Base-by-base conservation (phyloP, 2,329 filamentous ascomycete species). In the Trichoderma pleuroti region DNA sequence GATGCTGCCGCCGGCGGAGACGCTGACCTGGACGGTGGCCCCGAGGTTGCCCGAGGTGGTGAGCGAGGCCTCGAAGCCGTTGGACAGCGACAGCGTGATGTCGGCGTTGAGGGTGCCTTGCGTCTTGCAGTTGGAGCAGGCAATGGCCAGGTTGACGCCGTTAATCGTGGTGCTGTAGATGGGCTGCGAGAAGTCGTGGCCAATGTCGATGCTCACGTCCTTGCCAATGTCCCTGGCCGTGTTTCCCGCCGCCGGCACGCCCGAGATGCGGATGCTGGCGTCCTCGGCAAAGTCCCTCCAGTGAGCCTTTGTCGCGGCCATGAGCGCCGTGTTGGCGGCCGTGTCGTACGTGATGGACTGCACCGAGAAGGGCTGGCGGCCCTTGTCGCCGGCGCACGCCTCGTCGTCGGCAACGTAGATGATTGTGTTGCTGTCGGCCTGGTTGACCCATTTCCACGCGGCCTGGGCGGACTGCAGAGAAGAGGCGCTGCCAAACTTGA, bases 381-480 rank as follows among this genome's bases (percentile, higher is more conserved):
- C 62, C 42, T 56, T 66, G 39, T 26, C 52, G 12, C 69, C 69
- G 24, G 62, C 69, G 32, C 69, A 71, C 18, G 69, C 39, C 21
- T 42, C 30, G 9, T 56, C 69, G 7, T 71, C 69, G 42, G 63
- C 63, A 9, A 71, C 36, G 56, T 71, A 71, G 56, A 71, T 65
- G 42, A 62, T 59, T 7, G 39, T 67, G 63, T 71, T 71, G 61
- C 16, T 21, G 14, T 56, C 18, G 16, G n/a, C 18, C 39, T 67
- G 54, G 63, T 67, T 56, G 69, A 71, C 63, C 69, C 69, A 71
- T 26, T 26, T 24, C 69, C 69, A 71, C 12, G 69, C 62, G 14
- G 28, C 30, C 63, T 71, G 63, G 16, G 69, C 69, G 21, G 52
- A 30, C 39, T 56, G 42, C 32, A 71, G 30, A 2, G 52, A 52